These are phyloP conservation scores for Sporothrix humicola DNA, from an alignment of 2,329 filamentous ascomycete species.

Conservation along the genomic window DNA sequence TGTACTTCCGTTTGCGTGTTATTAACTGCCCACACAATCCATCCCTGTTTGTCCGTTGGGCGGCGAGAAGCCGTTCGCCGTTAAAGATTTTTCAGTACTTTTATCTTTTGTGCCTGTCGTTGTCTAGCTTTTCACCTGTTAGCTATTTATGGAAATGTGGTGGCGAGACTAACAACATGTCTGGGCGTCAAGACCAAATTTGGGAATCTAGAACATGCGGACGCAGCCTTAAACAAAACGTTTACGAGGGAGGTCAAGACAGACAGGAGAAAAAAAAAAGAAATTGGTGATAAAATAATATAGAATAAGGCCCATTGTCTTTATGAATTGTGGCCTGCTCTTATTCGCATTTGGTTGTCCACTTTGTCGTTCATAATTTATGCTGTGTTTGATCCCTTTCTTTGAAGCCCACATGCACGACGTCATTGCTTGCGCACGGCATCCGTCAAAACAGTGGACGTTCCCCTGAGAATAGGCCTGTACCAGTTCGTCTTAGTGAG, in stretches of 20 bases:
- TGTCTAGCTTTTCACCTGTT: neutral
- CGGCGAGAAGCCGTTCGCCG: neutral
- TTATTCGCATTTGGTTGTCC: neutral
- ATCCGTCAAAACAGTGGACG: neutral
- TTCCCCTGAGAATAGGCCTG: neutral
- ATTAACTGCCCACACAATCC: neutral
- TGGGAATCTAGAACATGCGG: neutral
- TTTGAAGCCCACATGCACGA: neutral
- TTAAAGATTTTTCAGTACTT: constrained; percentile 3
- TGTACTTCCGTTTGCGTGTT: neutral
- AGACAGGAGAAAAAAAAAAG: neutral
- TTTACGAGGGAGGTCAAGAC: neutral
- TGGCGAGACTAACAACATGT: neutral
- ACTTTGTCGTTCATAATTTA: neutral
- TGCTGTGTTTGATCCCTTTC: neutral
- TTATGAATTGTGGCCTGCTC: neutral
- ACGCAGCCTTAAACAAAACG: neutral
- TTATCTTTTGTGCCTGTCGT: too few relatives aligned
- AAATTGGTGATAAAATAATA: too few relatives aligned
- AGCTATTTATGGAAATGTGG: constrained; percentile 22
- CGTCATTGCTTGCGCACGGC: neutral
- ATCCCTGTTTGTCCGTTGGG: neutral
- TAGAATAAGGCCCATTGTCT: neutral
- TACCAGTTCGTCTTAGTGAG: neutral
- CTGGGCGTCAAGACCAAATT: neutral